A percentile compares a stretch with the other conserved stretches of the same genome.
These are phyloP conservation scores for Haplographium delicatum DNA, from an alignment of 495 filamentous ascomycete species.

Conservation along the genomic window DNA sequence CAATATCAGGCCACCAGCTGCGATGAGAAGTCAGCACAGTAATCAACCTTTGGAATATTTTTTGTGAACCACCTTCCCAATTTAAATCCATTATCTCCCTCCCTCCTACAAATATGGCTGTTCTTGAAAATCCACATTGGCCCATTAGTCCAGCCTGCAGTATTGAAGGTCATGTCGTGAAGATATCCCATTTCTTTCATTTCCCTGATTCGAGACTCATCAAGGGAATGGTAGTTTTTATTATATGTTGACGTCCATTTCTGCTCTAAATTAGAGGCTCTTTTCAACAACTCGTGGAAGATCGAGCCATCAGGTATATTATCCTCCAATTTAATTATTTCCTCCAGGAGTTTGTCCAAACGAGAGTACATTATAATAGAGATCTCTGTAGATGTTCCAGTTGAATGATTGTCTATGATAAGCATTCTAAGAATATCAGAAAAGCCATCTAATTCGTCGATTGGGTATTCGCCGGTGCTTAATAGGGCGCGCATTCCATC, in stretches of 20 bases:
- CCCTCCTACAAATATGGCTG: constrained; percentile 23
- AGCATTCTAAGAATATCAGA: constrained; percentile 6
- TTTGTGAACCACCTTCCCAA: constrained; percentile 6
- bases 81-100: constrained; percentile 25
- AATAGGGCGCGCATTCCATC: constrained; percentile 32
- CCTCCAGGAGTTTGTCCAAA: constrained; percentile 29
- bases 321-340: constrained; percentile 17
- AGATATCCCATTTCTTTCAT: constrained; percentile 32
- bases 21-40: neutral
- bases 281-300: neutral
- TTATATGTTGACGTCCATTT: no score
- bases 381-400: neutral
- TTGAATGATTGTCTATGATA: neutral
- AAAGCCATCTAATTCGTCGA: constrained; percentile 23
- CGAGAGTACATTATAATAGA: neutral
- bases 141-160: constrained; percentile 14
- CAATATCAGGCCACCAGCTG: constrained; percentile 46
- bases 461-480: constrained; percentile 8
- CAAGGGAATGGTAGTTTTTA: constrained; percentile 37
- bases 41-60: neutral
- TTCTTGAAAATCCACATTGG: constrained; percentile 27
- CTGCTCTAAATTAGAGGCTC: neutral
- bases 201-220: constrained; percentile 30
- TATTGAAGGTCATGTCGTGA: constrained; percentile 29
- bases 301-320: neutral